phyloP scores from a whole-genome alignment of 345 rosid species.

The Eucalyptus caleyi region DNA sequence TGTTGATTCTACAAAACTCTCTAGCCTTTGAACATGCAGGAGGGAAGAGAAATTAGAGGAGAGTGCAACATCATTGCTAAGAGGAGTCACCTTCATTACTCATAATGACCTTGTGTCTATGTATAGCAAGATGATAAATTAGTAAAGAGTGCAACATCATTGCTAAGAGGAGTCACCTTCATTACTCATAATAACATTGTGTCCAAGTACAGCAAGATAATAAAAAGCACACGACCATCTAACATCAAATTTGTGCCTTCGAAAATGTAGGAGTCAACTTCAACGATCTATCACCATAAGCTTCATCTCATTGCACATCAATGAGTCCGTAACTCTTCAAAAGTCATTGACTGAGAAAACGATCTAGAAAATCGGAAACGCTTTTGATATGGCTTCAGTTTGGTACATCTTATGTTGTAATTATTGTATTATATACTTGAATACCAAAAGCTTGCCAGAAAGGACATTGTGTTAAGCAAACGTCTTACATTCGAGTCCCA shows the following conservation, averaged over 20 bases:
- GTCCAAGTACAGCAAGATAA: neutral
- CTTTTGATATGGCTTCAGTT: neutral
- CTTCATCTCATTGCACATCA: constrained; percentile 44
- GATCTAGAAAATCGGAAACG: neutral
- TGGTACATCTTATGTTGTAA: neutral
- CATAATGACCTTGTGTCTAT: neutral
- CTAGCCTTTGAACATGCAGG: neutral
- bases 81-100: neutral
- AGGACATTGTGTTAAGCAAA: neutral
- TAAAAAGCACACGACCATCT: neutral
- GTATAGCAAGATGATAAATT: neutral
- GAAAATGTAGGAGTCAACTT: constrained; percentile 21
- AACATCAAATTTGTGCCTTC: constrained; percentile 27
- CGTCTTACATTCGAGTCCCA: neutral
- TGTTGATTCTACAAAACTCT: neutral
- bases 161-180: neutral
- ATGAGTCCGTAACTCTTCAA: constrained; percentile 63
- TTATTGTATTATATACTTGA: neutral
- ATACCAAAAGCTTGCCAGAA: neutral
- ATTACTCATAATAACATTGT: neutral
- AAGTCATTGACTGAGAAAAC: neutral
- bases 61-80: neutral
- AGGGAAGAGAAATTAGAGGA: neutral
- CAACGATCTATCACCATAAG: constrained; percentile 54
- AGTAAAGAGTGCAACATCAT: neutral